These are phyloP conservation scores for Amanita jacksonii DNA, from an alignment of 768 basidiomycete species.

Conservation along the genomic window DNA sequence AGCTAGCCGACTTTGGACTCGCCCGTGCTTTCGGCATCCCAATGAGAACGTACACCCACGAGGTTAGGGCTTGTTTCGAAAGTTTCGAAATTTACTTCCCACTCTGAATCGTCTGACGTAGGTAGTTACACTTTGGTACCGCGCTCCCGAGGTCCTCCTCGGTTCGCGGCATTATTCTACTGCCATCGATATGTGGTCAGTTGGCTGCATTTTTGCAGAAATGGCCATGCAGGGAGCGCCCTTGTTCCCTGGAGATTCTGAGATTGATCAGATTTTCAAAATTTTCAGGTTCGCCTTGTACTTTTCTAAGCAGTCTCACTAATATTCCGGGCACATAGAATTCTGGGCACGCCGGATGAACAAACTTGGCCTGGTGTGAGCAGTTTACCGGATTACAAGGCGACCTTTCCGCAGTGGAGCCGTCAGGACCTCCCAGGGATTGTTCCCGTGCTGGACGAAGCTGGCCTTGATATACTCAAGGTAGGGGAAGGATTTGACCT, in stretches of 20 bases:
- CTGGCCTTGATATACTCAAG: constrained; percentile 74
- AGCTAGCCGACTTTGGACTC: constrained; percentile 94
- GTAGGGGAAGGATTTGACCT: constrained; percentile 25
- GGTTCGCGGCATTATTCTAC: constrained; percentile 96
- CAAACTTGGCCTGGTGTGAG: constrained; percentile 87
- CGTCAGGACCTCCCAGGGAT: constrained; percentile 56
- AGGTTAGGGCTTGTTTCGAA: constrained; percentile 40
- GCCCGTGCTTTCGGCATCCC: constrained; percentile 98
- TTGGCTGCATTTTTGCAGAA: constrained; percentile 97
- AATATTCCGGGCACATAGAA: constrained; percentile 32
- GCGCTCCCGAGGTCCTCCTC: constrained; percentile 93
- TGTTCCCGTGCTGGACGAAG: constrained; percentile 64
- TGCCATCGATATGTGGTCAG: constrained; percentile 99
- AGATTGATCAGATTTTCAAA: constrained; percentile 99
- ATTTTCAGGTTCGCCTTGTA: constrained; percentile 96
- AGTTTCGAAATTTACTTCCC: constrained; percentile 2
- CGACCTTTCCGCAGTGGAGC: constrained; percentile 95
- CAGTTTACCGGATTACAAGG: constrained; percentile 87
- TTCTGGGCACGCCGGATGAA: constrained; percentile 91
- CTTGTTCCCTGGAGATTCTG: constrained; percentile 97
- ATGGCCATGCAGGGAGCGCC: constrained; percentile 91
- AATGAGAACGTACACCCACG: constrained; percentile 98
- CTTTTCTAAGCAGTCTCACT: constrained; percentile 26
- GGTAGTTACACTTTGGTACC: constrained; percentile 99
- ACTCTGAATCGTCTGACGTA: constrained; percentile 26